A percentile compares a stretch with the other conserved stretches of the same genome.
phyloP scores from a whole-genome alignment of 768 basidiomycete genomes.

The Podaxis sp. region DNA sequence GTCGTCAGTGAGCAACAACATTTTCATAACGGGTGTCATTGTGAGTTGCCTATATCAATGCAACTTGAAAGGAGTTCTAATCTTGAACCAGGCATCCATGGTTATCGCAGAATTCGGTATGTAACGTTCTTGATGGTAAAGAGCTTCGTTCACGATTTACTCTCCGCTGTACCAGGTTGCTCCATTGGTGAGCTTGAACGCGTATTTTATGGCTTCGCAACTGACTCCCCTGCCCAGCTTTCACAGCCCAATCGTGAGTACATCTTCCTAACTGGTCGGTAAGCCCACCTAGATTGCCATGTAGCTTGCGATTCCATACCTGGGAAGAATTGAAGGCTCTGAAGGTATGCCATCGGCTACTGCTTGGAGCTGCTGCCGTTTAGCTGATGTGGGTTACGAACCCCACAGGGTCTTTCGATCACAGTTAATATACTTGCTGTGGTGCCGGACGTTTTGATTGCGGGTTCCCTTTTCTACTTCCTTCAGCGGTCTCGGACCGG shows the following conservation, averaged over 20 bases:
- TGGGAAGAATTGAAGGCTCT: slow-evolving; percentile 43
- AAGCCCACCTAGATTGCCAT: not conserved
- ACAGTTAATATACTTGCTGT: slow-evolving; percentile 55
- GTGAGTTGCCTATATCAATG: slow-evolving; percentile 30
- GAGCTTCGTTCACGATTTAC: not conserved
- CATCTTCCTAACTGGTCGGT: not conserved
- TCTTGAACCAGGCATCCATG: slow-evolving; percentile 33
- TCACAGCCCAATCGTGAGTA: slow-evolving; percentile 48
- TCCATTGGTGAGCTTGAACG: slow-evolving; percentile 37
- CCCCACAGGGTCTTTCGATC: slow-evolving; percentile 48
- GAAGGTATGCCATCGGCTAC: slow-evolving; percentile 33
- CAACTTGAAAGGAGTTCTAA: not conserved
- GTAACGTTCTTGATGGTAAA: slow-evolving; percentile 12
- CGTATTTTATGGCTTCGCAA: slow-evolving; percentile 8
- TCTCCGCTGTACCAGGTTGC: slow-evolving; percentile 28
- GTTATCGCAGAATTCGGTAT: slow-evolving; percentile 53
- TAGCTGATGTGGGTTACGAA: slow-evolving; percentile 8
- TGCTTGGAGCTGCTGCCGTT: slow-evolving; percentile 5
- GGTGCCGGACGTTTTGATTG: slow-evolving; percentile 49
- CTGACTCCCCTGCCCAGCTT: slow-evolving; percentile 30
- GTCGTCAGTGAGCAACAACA: slow-evolving; percentile 49
- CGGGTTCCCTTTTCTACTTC: slow-evolving; percentile 47
- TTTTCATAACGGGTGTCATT: slow-evolving; percentile 39
- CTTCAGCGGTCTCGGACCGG: slow-evolving; percentile 52
- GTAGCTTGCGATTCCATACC: slow-evolving; percentile 42